A percentile compares a stretch with the other conserved stretches of the same genome.
phyloP scores from a whole-genome alignment of 1,284 basidiomycete species.

The Irpex sp. region DNA sequence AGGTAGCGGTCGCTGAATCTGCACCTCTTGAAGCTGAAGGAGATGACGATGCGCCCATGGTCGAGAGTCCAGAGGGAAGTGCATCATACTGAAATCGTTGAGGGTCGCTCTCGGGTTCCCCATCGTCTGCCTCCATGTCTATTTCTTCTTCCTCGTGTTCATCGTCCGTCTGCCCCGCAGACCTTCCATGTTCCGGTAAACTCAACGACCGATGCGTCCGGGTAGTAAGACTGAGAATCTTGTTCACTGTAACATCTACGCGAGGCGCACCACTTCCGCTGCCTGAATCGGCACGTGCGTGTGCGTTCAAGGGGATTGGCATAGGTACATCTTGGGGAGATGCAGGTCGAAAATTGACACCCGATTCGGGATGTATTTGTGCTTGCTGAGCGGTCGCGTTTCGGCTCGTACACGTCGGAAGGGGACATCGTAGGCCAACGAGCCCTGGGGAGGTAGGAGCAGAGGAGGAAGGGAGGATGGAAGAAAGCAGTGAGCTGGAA shows the following conservation, averaged over 20 bases:
- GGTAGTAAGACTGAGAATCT: slow-evolving; percentile 47
- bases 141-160: neutral
- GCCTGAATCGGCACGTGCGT: neutral
- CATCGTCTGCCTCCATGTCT: neutral
- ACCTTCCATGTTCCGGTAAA: neutral
- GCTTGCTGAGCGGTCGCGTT: slow-evolving; percentile 10
- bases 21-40: neutral
- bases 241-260: slow-evolving; percentile 63
- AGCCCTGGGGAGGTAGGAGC: neutral
- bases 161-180: slow-evolving; percentile 13
- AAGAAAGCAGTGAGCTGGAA: neutral
- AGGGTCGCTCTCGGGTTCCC: no score
- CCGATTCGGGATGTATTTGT: slow-evolving; percentile 23
- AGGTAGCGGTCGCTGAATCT: neutral
- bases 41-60: neutral
- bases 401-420: slow-evolving; percentile 27
- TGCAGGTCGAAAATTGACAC: slow-evolving; percentile 14
- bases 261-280: slow-evolving; percentile 13
- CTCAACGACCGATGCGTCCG: slow-evolving; percentile 19
- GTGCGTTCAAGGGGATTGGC: slow-evolving; percentile 5
- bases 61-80: neutral
- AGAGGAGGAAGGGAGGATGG: slow-evolving; percentile 8
- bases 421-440: slow-evolving; percentile 26
- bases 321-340: slow-evolving; percentile 11
- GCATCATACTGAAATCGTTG: neutral